These are phyloP conservation scores for Aspergillus affinis DNA, from an alignment of 495 filamentous ascomycete genomes.

Conservation along the genomic window DNA sequence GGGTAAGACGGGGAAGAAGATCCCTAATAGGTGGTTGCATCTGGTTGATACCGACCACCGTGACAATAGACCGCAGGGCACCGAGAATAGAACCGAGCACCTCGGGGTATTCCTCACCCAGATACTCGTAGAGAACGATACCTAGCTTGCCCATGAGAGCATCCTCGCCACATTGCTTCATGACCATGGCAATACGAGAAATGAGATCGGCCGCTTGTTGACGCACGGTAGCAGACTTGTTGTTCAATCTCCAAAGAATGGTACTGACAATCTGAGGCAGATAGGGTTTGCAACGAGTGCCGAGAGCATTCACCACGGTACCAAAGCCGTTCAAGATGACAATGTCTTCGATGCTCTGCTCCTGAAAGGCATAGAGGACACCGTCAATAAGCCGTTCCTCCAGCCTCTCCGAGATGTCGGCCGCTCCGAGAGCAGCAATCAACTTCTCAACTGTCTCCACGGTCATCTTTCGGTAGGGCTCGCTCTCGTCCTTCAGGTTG, in stretches of 20 bases:
- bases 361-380: slow-evolving; percentile 96
- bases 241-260: slow-evolving; percentile 96
- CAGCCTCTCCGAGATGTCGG: slow-evolving; percentile 87
- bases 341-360: slow-evolving; percentile 95
- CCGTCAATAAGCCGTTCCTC: slow-evolving; percentile 95
- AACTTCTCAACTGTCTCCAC: slow-evolving; percentile 97
- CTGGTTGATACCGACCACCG: slow-evolving; percentile 94
- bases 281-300: slow-evolving; percentile 92
- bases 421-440: slow-evolving; percentile 86
- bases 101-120: slow-evolving; percentile 98
- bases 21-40: slow-evolving; percentile 99
- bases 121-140: slow-evolving; percentile 95
- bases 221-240: slow-evolving; percentile 92
- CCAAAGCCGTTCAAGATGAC: slow-evolving; percentile 99
- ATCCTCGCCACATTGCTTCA: slow-evolving; percentile 98
- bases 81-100: slow-evolving; percentile 96
- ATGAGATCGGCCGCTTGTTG: slow-evolving; percentile 97
- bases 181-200: slow-evolving; percentile 93
- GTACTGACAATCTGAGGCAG: slow-evolving; percentile 94
- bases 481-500: slow-evolving; percentile 97
- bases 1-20: slow-evolving; percentile 90
- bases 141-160: slow-evolving; percentile 93
- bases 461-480: slow-evolving; percentile 98
- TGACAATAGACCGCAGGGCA: slow-evolving; percentile 93
- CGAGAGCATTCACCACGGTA: slow-evolving; percentile 93